Evolutionary conservation across 495 filamentous ascomycete species (phyloP), one percentile per base, ranked within the genome.

Genomic region (Zalerion maritima): DNA sequence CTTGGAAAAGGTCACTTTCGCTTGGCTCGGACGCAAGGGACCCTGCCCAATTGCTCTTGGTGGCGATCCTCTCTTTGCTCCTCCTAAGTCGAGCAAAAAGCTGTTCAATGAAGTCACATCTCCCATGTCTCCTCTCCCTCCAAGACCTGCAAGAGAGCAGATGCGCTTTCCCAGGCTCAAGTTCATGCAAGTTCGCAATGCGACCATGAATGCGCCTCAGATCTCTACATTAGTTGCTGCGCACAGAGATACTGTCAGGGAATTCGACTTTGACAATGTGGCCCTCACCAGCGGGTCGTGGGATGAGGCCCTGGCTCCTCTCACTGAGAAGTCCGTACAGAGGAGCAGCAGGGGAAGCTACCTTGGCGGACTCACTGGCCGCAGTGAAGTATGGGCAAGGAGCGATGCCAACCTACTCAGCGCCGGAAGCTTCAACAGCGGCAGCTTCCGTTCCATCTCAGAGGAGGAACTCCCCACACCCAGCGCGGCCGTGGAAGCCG

Each of bases 231-330:
- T 85, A 28, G 67, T 81, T 14, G 41, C 52, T 4, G 47, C 51
- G 14, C 80, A 86, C 46, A 62, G 68, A 18, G 54, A 52, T 35
- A 71, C 73, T 3, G 62, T 85, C 23, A 52, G 58, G 16, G 77
- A 82, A 37, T 73, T 82, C 44, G 70, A 79, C 32, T 79, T 85
- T 47, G 70, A 81, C 43, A 71, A 75, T 31, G 67, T 77, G 7
- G 53, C 58, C 17, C 55, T 86, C 15, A 61, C 74, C 11, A 57
- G 54, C 29, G 80, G 74, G 13, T 73, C 56, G 28, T 85, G 78
- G 80, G 76, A 85, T 32, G 73, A 80, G 26, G 81, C 78, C 2
- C 60, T 84, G 3, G 69, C 65, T 18, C 75, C 77, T 2, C 47
- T 85, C 34, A 71, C 67, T 26, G 47, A 52, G 11, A 45, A 26